phyloP scores from a whole-genome alignment of 768 basidiomycete species.

The Gelatoporia subvermispora region DNA sequence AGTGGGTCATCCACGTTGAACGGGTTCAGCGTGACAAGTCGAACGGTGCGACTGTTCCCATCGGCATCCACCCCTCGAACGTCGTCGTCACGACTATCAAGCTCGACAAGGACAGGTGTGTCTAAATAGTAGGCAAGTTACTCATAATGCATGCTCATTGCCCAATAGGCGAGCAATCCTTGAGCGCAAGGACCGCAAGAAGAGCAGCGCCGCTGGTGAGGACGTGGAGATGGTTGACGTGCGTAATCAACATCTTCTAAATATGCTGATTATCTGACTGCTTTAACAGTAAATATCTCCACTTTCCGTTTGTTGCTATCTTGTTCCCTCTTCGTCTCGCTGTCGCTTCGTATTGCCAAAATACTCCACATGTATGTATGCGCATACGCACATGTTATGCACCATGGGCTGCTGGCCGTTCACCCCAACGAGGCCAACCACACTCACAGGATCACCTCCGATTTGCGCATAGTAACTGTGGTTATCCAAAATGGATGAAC shows the following conservation, averaged over 20 bases:
- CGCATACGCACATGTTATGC: slow-evolving; percentile 51
- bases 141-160: not conserved
- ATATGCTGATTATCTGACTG: slow-evolving; percentile 10
- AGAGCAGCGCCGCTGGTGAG: slow-evolving; percentile 40
- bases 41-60: slow-evolving; percentile 89
- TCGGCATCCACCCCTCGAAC: slow-evolving; percentile 95
- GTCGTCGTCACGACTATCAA: slow-evolving; percentile 92
- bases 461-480: not conserved
- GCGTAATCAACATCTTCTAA: slow-evolving; percentile 29
- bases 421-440: slow-evolving; percentile 1
- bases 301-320: slow-evolving; percentile 9
- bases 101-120: slow-evolving; percentile 83
- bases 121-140: not conserved
- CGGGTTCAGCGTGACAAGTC: slow-evolving; percentile 97
- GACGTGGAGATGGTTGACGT: slow-evolving; percentile 84
- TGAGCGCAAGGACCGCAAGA: slow-evolving; percentile 82
- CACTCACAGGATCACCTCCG: not conserved
- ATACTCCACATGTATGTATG: slow-evolving; percentile 64
- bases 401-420: slow-evolving; percentile 31
- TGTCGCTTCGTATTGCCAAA: slow-evolving; percentile 38
- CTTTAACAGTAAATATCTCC: slow-evolving; percentile 32
- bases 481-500: slow-evolving; percentile 5
- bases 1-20: slow-evolving; percentile 98
- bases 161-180: slow-evolving; percentile 74
- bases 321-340: slow-evolving; percentile 23